These are phyloP conservation scores for Fusarium domesticum DNA, from an alignment of 2,329 filamentous ascomycete genomes.

Conservation along the genomic window DNA sequence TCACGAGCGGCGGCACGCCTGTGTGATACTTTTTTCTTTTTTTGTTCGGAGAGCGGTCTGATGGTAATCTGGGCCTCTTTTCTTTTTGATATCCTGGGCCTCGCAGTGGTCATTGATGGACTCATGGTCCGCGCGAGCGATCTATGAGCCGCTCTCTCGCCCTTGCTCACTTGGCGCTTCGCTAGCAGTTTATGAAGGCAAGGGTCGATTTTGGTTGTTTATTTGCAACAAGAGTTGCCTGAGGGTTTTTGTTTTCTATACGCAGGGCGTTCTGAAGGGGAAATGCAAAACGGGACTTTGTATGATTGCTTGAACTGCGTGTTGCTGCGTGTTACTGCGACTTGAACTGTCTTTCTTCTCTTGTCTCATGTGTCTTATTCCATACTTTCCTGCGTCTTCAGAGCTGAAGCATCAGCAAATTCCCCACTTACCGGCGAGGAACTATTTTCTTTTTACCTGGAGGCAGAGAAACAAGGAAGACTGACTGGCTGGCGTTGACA, in stretches of 20 bases:
- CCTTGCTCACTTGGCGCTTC: slow-evolving; percentile 16
- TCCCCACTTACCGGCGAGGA: background rate
- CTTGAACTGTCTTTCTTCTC: slow-evolving; percentile 23
- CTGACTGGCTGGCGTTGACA: slow-evolving; percentile 1
- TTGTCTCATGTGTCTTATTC: slow-evolving; percentile 22
- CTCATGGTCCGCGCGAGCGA: slow-evolving; percentile 51
- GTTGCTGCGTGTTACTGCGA: no score
- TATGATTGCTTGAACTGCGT: slow-evolving; percentile 23
- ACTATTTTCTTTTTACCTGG: slow-evolving; percentile 4
- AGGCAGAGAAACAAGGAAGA: slow-evolving; percentile 4
- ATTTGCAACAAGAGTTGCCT: slow-evolving; percentile 13
- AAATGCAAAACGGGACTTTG: slow-evolving; percentile 28
- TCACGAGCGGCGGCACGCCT: slow-evolving; percentile 15
- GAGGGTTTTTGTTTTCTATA: slow-evolving; percentile 30
- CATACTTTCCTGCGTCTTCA: slow-evolving; percentile 22
- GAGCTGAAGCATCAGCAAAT: background rate
- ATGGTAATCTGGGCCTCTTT: slow-evolving; percentile 22
- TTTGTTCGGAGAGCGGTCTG: slow-evolving; percentile 25
- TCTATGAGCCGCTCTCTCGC: slow-evolving; percentile 39
- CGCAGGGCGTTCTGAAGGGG: slow-evolving; percentile 35
- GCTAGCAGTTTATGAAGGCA: slow-evolving; percentile 20
- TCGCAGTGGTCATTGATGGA: slow-evolving; percentile 32
- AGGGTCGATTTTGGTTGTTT: slow-evolving; percentile 21
- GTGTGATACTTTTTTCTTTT: slow-evolving; percentile 25
- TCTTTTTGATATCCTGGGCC: slow-evolving; percentile 39